Evolutionary conservation across 1,284 basidiomycete species (phyloP).

Genomic region (Fomitiporia mediterranea): DNA sequence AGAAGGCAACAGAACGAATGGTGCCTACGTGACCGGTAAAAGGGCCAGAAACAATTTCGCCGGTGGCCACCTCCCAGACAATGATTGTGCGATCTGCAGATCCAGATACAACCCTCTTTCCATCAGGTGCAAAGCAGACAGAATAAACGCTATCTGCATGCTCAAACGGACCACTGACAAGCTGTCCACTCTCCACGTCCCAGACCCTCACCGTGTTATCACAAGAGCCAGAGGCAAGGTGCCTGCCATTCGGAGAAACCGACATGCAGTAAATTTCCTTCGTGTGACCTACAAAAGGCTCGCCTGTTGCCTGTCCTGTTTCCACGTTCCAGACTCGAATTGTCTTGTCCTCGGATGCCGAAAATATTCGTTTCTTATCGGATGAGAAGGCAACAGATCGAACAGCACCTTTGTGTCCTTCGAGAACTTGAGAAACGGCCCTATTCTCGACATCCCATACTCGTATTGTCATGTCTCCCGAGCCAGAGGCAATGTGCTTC

Average conservation of each 20-base stretch:
- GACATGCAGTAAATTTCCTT: neutral
- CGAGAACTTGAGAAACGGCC: neutral
- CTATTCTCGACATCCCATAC: neutral
- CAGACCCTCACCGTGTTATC: constrained; percentile 19
- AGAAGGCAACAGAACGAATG: neutral
- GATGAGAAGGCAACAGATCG: constrained; percentile 16
- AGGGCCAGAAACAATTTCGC: neutral
- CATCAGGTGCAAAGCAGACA: constrained; percentile 14
- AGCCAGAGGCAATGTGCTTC: too few species aligned
- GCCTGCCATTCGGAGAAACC: constrained; percentile 12
- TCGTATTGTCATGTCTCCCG: neutral
- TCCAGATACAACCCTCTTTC: constrained; percentile 22
- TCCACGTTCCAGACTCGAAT: constrained; percentile 20
- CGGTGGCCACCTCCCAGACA: constrained; percentile 1
- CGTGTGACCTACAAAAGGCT: constrained; percentile 13
- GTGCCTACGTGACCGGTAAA: neutral
- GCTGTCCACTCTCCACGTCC: constrained; percentile 14
- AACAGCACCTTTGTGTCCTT: constrained; percentile 15
- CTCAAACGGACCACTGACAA: neutral
- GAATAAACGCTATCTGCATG: constrained; percentile 6
- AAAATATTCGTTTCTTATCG: constrained; percentile 21
- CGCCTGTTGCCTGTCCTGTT: neutral
- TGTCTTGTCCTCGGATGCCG: constrained; percentile 18
- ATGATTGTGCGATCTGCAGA: constrained; percentile 16
- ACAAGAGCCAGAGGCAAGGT: constrained; percentile 17